These are phyloP conservation scores for Onygenales sp. DNA, from an alignment of 2,329 filamentous ascomycete species.

Conservation along the genomic window DNA sequence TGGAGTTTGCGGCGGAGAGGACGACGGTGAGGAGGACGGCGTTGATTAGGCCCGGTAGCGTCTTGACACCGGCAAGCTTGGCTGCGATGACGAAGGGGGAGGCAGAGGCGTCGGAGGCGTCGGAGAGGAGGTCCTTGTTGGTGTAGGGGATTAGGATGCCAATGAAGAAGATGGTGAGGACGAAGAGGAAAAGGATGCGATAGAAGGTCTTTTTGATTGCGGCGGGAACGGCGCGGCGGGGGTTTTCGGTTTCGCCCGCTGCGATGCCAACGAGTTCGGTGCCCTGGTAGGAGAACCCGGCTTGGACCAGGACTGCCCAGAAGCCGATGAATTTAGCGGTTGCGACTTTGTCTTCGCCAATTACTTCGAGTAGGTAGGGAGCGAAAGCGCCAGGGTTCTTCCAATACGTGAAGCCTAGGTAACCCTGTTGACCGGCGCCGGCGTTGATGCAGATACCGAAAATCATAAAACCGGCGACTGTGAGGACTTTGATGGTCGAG, in stretches of 20 bases:
- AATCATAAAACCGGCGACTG: conserved; percentile 65
- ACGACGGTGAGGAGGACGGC: conserved; percentile 34
- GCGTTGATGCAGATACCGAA: conserved; percentile 68
- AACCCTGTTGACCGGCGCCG: conserved; percentile 59
- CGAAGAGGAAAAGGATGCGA: conserved; percentile 56
- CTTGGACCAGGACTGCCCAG: conserved; percentile 41
- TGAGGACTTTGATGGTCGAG: conserved; percentile 66
- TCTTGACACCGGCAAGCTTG: conserved; percentile 26
- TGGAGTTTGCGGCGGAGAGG: conserved; percentile 34
- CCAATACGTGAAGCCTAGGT: conserved; percentile 68
- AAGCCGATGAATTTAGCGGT: conserved; percentile 57
- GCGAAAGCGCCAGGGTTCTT: conserved; percentile 48
- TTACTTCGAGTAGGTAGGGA: conserved; percentile 49
- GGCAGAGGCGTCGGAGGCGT: conserved; percentile 21
- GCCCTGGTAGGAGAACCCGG: conserved; percentile 41
- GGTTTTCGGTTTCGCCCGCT: conserved; percentile 67
- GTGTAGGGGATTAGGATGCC: conserved; percentile 60
- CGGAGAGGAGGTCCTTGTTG: conserved; percentile 42
- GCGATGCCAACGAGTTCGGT: conserved; percentile 68
- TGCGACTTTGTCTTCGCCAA: conserved; percentile 26
- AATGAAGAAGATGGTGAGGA: conserved; percentile 50
- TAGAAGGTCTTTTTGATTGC: conserved; percentile 69
- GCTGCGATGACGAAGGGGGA: conserved; percentile 37
- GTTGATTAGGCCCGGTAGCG: conserved; percentile 33
- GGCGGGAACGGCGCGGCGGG: conserved; percentile 59